Conservation (phyloP, 176 grass and related monocot species). For the Carex kokanica region DNA sequence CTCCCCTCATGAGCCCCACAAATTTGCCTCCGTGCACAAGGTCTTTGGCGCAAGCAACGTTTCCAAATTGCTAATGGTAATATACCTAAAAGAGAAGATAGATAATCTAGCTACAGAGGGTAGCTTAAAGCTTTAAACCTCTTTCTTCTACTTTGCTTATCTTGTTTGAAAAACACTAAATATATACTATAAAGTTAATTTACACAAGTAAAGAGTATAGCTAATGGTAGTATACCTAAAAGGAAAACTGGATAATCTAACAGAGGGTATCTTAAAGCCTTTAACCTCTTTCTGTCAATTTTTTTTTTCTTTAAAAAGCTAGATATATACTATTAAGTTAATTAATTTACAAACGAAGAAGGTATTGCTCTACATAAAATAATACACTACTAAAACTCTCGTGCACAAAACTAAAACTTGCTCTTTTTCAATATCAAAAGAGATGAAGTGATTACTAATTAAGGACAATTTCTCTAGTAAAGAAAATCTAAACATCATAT, state of each 20-base stretch:
- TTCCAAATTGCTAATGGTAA: slow-evolving; percentile 96
- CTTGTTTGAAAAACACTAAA: not conserved
- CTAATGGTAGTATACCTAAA: slow-evolving; percentile 52
- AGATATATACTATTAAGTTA: not conserved
- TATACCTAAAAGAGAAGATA: not conserved
- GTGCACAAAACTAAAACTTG: not conserved
- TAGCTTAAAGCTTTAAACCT: not conserved
- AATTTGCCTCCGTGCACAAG: slow-evolving; percentile 86
- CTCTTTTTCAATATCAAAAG: not conserved
- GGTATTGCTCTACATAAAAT: not conserved
- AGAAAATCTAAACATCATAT: not conserved
- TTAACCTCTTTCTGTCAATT: not conserved
- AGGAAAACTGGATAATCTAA: not conserved
- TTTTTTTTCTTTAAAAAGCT: not conserved
- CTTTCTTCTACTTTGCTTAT: not conserved
- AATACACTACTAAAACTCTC: not conserved
- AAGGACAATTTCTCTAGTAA: not conserved
- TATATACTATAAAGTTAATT: not conserved
- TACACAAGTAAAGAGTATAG: not conserved
- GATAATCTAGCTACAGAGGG: not conserved
- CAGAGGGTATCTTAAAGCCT: not conserved
- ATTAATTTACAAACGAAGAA: not conserved
- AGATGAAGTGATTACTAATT: not conserved
- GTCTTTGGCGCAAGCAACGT: slow-evolving; percentile 96
- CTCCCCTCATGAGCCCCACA: slow-evolving; percentile 84